Base-by-base conservation (phyloP, 352 stramenopile species). In the Phytophthora rubi region DNA sequence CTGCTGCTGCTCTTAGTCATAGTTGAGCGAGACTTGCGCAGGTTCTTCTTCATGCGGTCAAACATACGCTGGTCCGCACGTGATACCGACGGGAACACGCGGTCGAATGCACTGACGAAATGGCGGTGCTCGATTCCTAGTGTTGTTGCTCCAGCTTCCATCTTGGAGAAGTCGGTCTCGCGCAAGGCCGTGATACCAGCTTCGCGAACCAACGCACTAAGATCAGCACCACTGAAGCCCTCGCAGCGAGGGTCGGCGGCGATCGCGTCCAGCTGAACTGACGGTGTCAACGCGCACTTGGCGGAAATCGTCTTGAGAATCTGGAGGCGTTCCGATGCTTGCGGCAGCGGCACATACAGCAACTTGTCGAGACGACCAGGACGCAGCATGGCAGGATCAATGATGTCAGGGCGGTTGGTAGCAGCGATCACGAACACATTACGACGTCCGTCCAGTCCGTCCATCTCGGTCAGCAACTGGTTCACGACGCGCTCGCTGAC, bases 381-480 rank as follows among this genome's bases (percentile, higher is more conserved):
- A 66, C 98, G 88, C 61, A 99, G 85, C 97, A 99, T 99, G 42
- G 98, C 98, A 16, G 98, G 96, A 79, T 99, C 98, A 66, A 99
- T 99, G 51, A 99, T 97, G 69, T 99, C 98, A 1, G 98, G 97
- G 26, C 97, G 89, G 75, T 98, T 98, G 33, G 95, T 98, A 6
- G 95, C 95, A 0, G 93, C 95, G 55, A 98, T 97, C 15, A 99
- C 95, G 80, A 99, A 99, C 18, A 99, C 96, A 73, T 97, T 98
- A 30, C 93, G 91, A 10, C 98, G 89, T 39, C 86, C 90, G 66
- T 99, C 98, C 53, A 99, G 80, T 3, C 98, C 98, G 86, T 99
- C 98, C 96, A 99, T 99, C 81, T 99, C 98, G 0, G 98, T 99
- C 49, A 99, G 79, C 5, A 99, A 76, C 80, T 99, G 97, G 86